phyloP scores from a whole-genome alignment of 2,329 filamentous ascomycete genomes.

The Elsinoe ampelina region DNA sequence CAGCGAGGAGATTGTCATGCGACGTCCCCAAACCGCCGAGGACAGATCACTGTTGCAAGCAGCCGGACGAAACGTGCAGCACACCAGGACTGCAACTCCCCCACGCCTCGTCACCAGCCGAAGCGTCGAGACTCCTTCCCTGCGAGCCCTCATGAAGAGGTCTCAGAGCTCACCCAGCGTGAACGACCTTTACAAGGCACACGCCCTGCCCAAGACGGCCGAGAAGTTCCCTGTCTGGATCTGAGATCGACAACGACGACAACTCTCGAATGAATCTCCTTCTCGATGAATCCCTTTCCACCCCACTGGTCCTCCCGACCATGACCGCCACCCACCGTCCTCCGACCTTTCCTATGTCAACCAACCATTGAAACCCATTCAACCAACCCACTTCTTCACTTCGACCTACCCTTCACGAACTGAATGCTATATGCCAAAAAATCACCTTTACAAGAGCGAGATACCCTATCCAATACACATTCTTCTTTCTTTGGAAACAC shows the following conservation, averaged over 20 bases:
- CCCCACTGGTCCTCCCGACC: not conserved
- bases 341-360: slow-evolving; percentile 7
- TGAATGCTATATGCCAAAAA: slow-evolving; percentile 3
- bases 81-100: slow-evolving; percentile 14
- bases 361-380: not conserved
- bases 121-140: slow-evolving; percentile 2
- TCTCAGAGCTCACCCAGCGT: slow-evolving; percentile 11
- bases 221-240: slow-evolving; percentile 14
- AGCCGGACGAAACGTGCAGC: slow-evolving; percentile 22
- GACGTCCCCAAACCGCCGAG: slow-evolving; percentile 19
- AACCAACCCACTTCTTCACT: not conserved
- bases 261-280: too few species aligned
- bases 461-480: slow-evolving; percentile 1
- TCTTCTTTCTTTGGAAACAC: not conserved
- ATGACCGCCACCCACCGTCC: not conserved
- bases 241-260: not conserved
- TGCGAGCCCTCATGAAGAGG: slow-evolving; percentile 4
- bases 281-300: too few species aligned
- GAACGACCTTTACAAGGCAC: slow-evolving; percentile 11
- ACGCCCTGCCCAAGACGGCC: slow-evolving; percentile 10
- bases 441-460: slow-evolving; percentile 4
- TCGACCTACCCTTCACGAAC: slow-evolving; percentile 2
- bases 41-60: slow-evolving; percentile 22
- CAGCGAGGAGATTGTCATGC: slow-evolving; percentile 19
- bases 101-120: not conserved